Evolutionary conservation across 139 green algal genomes (phyloP).

Genomic region (Klebsormidium nitens): DNA sequence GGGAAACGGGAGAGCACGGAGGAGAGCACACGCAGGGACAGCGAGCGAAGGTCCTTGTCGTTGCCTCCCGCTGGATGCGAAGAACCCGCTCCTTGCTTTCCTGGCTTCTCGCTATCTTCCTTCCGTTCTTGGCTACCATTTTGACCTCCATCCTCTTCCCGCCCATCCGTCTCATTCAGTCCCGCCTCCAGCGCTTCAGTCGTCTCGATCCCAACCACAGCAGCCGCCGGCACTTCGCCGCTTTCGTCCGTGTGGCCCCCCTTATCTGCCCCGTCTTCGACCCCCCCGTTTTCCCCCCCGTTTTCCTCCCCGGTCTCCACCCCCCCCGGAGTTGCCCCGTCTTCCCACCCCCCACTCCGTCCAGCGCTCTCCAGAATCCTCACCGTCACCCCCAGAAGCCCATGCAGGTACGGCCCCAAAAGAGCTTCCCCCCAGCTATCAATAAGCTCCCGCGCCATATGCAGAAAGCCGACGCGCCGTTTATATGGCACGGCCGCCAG

Average conservation of each 20-base stretch:
- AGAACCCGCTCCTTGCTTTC: no score
- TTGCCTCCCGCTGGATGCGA: no score
- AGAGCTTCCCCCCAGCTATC: neutral
- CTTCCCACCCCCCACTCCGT: neutral
- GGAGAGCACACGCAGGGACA: slow-evolving; percentile 1
- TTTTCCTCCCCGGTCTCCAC: slow-evolving; percentile 2
- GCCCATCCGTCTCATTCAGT: neutral
- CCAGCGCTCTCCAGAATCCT: neutral
- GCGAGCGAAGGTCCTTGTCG: slow-evolving; percentile 5
- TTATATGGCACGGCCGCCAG: slow-evolving; percentile 10
- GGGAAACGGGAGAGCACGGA: slow-evolving; percentile 18
- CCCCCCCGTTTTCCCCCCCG: neutral
- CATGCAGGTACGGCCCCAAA: slow-evolving; percentile 14
- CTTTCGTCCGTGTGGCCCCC: neutral
- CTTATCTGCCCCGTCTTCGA: neutral
- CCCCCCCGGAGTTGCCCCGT: neutral
- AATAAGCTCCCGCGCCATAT: slow-evolving; percentile 11
- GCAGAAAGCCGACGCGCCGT: slow-evolving; percentile 15
- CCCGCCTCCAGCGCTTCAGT: neutral
- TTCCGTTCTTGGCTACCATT: neutral
- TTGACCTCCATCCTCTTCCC: slow-evolving; percentile 3
- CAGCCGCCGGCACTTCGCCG: neutral
- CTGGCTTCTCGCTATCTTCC: neutral
- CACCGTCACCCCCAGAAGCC: slow-evolving; percentile 2
- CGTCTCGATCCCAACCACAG: neutral